Evolutionary conservation across 2,329 filamentous ascomycete genomes (phyloP).

Genomic region (Sarocladiaceae sp.): DNA sequence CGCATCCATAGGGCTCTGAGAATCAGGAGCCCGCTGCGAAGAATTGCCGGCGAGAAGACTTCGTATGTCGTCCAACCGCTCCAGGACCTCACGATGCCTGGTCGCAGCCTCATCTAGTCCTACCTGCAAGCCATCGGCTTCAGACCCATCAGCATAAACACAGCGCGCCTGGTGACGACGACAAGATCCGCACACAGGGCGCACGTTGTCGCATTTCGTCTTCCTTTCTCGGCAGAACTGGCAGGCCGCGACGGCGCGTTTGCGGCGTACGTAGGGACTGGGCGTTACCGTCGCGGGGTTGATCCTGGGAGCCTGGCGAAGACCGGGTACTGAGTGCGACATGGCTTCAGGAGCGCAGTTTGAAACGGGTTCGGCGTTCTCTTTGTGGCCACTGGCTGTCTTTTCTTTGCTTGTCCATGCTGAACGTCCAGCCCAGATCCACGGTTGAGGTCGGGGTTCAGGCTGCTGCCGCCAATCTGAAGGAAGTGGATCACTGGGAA

Average conservation of each 20-base stretch:
- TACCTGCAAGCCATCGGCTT: background rate
- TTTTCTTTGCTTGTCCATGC: no score
- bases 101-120: background rate
- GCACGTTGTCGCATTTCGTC: slow-evolving; percentile 1
- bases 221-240: background rate
- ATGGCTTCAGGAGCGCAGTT: no score
- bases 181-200: background rate
- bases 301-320: no score
- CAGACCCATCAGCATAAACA: background rate
- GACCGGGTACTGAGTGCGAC: no score
- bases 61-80: background rate
- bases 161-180: background rate
- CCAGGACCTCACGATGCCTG: background rate
- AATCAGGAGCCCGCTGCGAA: background rate
- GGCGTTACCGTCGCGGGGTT: no score
- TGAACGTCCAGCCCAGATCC: no score
- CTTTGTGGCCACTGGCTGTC: no score
- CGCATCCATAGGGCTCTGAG: background rate
- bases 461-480: no score
- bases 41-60: background rate
- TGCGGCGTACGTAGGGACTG: background rate
- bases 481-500: background rate
- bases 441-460: no score
- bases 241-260: background rate
- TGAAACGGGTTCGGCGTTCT: no score